Evolutionary conservation across 2,329 filamentous ascomycete species (phyloP), one percentile per base, ranked within the genome.

Genomic region (Dothideomycetes sp.): DNA sequence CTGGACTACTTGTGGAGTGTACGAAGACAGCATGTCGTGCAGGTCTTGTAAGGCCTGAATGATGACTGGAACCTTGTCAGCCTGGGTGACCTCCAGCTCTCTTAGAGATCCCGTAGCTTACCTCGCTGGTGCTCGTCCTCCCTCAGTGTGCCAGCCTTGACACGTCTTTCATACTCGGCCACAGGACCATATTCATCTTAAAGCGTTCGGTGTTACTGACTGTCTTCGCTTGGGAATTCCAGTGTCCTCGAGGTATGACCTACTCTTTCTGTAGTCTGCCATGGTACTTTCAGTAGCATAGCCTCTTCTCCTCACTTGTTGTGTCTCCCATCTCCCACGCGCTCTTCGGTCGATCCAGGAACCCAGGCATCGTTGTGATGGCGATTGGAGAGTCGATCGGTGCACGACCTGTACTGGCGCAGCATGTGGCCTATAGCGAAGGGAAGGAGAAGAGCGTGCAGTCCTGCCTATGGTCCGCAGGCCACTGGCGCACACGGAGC

Each of bases 51-150:
- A 71, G 54, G 77, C 84, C 57, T 91, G 77, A 52, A 98, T 88
- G 51, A 98, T 89, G 29, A 80, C 85, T 88, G 46, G 28, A 38
- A 19, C 19, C 38, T 40, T 46, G 41, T 51, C 43, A 51, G 37
- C 15, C n/a, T 15, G 28, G 12, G n/a, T 15, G n/a, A n/a, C n/a
- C n/a, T n/a, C n/a, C n/a, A n/a, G n/a, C n/a, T n/a, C n/a, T n/a
- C n/a, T n/a, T n/a, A n/a, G 16, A 12, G 12, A n/a, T 41, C 2
- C 4, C 9, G 10, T 32, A 34, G 47, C 67, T 51, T 65, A 87
- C 84, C 80, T 71, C 91, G 71, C 62, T 98, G 91, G 63, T 95
- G 84, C 49, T 86, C 78, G 59, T 98, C 91, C 59, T 96, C 85
- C 49, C 82, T 75, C 49, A 98, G 61, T 34, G 76, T 68, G 9